These are phyloP conservation scores for Quercus lobata DNA, from an alignment of 331 rosid species.

Conservation along the genomic window DNA sequence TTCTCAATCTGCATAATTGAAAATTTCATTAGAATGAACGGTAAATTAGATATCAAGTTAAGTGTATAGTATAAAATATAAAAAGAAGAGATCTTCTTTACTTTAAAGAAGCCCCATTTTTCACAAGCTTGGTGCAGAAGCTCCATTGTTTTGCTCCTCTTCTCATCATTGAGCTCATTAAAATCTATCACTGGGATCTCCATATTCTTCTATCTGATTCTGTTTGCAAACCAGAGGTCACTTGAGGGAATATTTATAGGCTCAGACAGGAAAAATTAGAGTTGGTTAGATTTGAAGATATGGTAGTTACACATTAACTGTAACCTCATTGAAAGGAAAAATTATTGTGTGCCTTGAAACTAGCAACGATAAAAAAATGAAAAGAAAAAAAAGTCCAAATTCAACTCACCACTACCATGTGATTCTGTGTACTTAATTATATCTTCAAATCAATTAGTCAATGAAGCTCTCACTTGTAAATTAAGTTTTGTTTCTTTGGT, in stretches of 20 bases:
- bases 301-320: conserved; percentile 17
- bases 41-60: background rate
- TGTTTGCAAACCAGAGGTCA: conserved; percentile 29
- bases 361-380: background rate
- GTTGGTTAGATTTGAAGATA: conserved; percentile 16
- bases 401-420: conserved; percentile 23
- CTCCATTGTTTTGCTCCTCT: conserved; percentile 41
- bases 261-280: conserved; percentile 7
- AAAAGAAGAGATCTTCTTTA: conserved; percentile 7
- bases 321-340: background rate
- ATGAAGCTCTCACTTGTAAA: conserved; percentile 33
- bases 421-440: conserved; percentile 8
- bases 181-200: conserved; percentile 67
- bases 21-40: background rate
- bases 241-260: conserved; percentile 49
- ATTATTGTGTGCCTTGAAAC: conserved; percentile 10
- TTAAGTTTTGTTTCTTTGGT: conserved; percentile 20
- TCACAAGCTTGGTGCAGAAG: conserved; percentile 57
- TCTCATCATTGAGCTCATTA: conserved; percentile 39
- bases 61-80: background rate
- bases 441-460: conserved; percentile 2
- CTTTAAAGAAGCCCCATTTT: conserved; percentile 62
- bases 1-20: conserved; percentile 50
- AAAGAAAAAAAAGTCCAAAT: background rate
- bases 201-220: conserved; percentile 27